These are phyloP conservation scores for Alternaria incomplexa DNA, from an alignment of 2,329 filamentous ascomycete genomes.

Conservation along the genomic window DNA sequence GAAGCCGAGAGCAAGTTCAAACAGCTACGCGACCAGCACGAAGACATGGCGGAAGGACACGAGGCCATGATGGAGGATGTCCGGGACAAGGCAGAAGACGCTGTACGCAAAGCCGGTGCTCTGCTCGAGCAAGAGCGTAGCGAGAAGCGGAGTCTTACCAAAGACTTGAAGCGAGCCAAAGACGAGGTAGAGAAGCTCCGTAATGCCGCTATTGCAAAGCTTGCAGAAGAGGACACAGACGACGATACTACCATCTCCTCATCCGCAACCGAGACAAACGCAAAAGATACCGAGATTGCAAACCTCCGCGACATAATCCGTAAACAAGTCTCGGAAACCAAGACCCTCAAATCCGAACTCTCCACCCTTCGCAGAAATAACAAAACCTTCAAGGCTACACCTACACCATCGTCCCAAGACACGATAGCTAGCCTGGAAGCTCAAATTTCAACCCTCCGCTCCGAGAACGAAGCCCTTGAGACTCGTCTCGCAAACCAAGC, in stretches of 20 bases:
- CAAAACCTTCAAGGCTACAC: constrained; percentile 20
- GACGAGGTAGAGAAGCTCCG: constrained; percentile 31
- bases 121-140: constrained; percentile 42
- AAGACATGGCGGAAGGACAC: constrained; percentile 36
- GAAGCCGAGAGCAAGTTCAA: constrained; percentile 34
- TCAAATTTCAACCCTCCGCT: constrained; percentile 15
- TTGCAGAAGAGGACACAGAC: constrained; percentile 15
- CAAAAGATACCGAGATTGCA: constrained; percentile 35
- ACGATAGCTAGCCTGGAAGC: constrained; percentile 13
- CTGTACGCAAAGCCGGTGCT: constrained; percentile 39
- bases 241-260: constrained; percentile 18
- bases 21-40: constrained; percentile 34
- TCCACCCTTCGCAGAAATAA: constrained; percentile 20
- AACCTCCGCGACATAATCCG: constrained; percentile 35
- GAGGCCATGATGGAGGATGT: constrained; percentile 35
- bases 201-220: constrained; percentile 13
- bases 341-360: constrained; percentile 29
- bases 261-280: constrained; percentile 12
- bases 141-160: constrained; percentile 37
- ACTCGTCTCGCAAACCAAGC: constrained; percentile 25
- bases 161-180: constrained; percentile 33
- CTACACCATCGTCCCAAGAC: constrained; percentile 17
- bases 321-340: constrained; percentile 32
- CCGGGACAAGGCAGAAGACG: constrained; percentile 45
- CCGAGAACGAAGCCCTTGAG: constrained; percentile 28